A percentile compares a stretch with the other conserved stretches of the same genome.
Conservation (phyloP, 2,329 filamentous ascomycete genomes). For the Fusarium metavorans region DNA sequence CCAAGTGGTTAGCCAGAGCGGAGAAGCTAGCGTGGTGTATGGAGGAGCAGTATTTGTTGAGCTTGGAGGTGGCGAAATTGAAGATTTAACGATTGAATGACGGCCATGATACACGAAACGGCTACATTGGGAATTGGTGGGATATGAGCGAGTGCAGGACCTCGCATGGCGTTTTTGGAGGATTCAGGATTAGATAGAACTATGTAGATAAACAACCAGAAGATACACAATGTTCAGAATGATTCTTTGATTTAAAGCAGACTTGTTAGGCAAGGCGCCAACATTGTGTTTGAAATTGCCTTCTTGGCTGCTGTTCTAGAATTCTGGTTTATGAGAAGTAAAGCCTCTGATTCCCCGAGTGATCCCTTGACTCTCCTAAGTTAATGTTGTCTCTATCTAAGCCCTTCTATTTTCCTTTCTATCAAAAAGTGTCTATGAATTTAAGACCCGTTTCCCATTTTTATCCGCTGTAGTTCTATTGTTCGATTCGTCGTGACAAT, state of each 20-base stretch:
- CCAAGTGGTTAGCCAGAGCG: neutral
- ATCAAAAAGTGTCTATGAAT: neutral
- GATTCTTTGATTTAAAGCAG: neutral
- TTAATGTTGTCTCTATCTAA: neutral
- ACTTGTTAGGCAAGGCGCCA: neutral
- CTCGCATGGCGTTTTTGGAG: neutral
- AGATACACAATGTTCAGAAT: neutral
- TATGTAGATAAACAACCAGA: neutral
- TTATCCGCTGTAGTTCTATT: neutral
- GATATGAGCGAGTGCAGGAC: neutral
- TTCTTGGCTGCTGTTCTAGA: neutral
- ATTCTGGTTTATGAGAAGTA: neutral
- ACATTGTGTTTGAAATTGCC: neutral
- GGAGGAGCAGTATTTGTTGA: neutral
- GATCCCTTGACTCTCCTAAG: neutral
- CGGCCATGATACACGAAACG: neutral
- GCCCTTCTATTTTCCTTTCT: neutral
- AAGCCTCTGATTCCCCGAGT: neutral
- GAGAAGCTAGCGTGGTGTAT: neutral
- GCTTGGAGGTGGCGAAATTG: neutral
- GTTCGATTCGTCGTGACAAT: neutral
- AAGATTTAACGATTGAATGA: neutral
- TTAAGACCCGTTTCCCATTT: neutral
- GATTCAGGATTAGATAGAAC: neutral
- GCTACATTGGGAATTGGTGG: neutral